A percentile compares a stretch with the other conserved stretches of the same genome.
Evolutionary conservation across 805 yeast species (phyloP).

Genomic region (Lachancea quebecensis): DNA sequence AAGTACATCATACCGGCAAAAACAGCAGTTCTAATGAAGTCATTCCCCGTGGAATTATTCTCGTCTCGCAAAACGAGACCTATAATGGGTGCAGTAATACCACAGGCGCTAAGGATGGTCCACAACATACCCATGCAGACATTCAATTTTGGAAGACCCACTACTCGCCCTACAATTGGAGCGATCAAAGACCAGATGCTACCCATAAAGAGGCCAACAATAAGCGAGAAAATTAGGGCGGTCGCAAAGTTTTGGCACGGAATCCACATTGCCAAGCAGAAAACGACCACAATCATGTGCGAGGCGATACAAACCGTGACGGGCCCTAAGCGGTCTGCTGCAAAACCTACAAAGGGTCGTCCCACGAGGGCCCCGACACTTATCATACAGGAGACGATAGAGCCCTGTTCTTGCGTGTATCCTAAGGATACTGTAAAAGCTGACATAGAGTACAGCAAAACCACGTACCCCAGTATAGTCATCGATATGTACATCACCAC

Average conservation of each 20-base stretch:
- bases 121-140: conserved; percentile 47
- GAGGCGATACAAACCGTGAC: conserved; percentile 38
- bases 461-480: conserved; percentile 55
- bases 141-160: conserved; percentile 47
- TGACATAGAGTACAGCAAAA: conserved; percentile 50
- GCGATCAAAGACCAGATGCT: conserved; percentile 51
- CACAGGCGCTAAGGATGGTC: conserved; percentile 44
- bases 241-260: conserved; percentile 54
- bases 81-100: conserved; percentile 53
- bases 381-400: conserved; percentile 53
- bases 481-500: conserved; percentile 37
- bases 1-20: conserved; percentile 54
- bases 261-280: conserved; percentile 47
- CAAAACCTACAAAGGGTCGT: conserved; percentile 47
- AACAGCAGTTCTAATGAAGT: conserved; percentile 47
- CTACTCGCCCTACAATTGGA: conserved; percentile 44
- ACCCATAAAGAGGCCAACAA: conserved; percentile 56
- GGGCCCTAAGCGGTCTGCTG: conserved; percentile 48
- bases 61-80: conserved; percentile 44
- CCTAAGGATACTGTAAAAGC: conserved; percentile 58
- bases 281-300: conserved; percentile 35
- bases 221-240: conserved; percentile 43
- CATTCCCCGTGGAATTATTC: conserved; percentile 30
- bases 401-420: conserved; percentile 46
- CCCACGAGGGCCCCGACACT: conserved; percentile 51